Evolutionary conservation across 1,139 yeast species (phyloP).

Genomic region (Magnusiomyces tetraspermus): DNA sequence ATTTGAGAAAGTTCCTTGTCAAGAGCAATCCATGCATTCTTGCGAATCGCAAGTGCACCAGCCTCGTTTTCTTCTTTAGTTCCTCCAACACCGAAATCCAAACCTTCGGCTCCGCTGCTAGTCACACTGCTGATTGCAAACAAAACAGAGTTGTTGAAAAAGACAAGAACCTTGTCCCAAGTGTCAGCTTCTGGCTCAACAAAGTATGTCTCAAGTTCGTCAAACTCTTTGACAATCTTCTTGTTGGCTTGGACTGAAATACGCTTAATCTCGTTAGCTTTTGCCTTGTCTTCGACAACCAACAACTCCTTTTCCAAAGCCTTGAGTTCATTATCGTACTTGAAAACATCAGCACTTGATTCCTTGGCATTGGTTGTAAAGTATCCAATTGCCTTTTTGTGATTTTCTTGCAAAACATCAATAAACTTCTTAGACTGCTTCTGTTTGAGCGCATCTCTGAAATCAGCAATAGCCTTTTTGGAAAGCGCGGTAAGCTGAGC

Average conservation of each 20-base stretch:
- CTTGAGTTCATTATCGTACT: slow-evolving; percentile 19
- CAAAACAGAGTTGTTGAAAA: slow-evolving; percentile 39
- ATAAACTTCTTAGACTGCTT: slow-evolving; percentile 14
- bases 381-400: slow-evolving; percentile 14
- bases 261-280: slow-evolving; percentile 27
- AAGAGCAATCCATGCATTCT: slow-evolving; percentile 57
- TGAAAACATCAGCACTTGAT: slow-evolving; percentile 23
- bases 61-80: slow-evolving; percentile 35
- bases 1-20: slow-evolving; percentile 50
- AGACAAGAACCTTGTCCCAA: slow-evolving; percentile 53
- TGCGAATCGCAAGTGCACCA: slow-evolving; percentile 39
- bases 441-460: slow-evolving; percentile 18
- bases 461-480: slow-evolving; percentile 26
- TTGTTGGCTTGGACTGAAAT: slow-evolving; percentile 28
- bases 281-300: slow-evolving; percentile 25
- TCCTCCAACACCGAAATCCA: slow-evolving; percentile 60
- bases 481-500: slow-evolving; percentile 34
- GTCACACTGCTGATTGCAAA: slow-evolving; percentile 26
- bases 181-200: slow-evolving; percentile 39
- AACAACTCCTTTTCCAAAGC: slow-evolving; percentile 25
- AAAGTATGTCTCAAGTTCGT: slow-evolving; percentile 26
- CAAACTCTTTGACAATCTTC: slow-evolving; percentile 22
- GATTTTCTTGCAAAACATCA: slow-evolving; percentile 15
- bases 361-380: slow-evolving; percentile 21
- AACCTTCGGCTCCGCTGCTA: slow-evolving; percentile 21